Percentiles rank a stretch among this genome's conserved stretches.
These are phyloP conservation scores for Capronia americana DNA, from an alignment of 2,329 filamentous ascomycete genomes.

Conservation along the genomic window DNA sequence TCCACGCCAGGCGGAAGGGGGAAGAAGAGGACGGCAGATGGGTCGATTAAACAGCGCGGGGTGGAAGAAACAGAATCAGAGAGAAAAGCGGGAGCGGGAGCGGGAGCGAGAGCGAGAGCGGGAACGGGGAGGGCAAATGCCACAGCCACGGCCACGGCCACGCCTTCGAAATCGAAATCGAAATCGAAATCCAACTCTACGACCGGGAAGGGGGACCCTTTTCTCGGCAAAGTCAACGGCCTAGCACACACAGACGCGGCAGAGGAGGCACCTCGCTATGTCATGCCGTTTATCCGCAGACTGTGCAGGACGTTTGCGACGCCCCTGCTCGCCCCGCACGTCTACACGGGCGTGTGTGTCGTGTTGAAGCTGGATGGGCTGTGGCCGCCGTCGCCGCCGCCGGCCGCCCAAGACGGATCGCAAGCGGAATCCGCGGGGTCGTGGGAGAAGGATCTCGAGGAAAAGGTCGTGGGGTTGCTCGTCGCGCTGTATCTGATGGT, in stretches of 20 bases:
- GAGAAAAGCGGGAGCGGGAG: neutral
- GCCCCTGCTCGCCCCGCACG: conserved; percentile 69
- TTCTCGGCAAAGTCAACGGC: conserved; percentile 33
- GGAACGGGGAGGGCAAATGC: conserved; percentile 31
- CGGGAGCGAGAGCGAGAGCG: conserved; percentile 12
- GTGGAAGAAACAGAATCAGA: neutral
- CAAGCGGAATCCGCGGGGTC: conserved; percentile 47
- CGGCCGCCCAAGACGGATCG: conserved; percentile 41
- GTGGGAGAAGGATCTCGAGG: conserved; percentile 52
- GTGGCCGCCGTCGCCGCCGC: too few relatives aligned
- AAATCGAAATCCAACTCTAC: neutral
- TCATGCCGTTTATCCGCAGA: conserved; percentile 70
- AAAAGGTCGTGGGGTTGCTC: conserved; percentile 48
- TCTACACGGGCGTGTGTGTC: conserved; percentile 72
- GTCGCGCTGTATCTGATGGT: conserved; percentile 55
- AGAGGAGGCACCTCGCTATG: conserved; percentile 65
- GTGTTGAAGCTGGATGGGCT: conserved; percentile 61
- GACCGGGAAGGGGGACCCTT: conserved; percentile 5
- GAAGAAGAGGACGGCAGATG: conserved; percentile 37
- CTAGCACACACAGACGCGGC: conserved; percentile 6
- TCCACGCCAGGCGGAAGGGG: conserved; percentile 39
- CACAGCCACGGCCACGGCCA: conserved; percentile 30
- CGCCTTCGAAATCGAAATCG: conserved; percentile 15
- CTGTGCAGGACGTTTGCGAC: conserved; percentile 69
- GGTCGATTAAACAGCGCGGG: conserved; percentile 13